Percentiles rank a stretch among this genome's conserved stretches.
Evolutionary conservation across 2,329 filamentous ascomycete species (phyloP).

Genomic region (Fusarium paranaense): DNA sequence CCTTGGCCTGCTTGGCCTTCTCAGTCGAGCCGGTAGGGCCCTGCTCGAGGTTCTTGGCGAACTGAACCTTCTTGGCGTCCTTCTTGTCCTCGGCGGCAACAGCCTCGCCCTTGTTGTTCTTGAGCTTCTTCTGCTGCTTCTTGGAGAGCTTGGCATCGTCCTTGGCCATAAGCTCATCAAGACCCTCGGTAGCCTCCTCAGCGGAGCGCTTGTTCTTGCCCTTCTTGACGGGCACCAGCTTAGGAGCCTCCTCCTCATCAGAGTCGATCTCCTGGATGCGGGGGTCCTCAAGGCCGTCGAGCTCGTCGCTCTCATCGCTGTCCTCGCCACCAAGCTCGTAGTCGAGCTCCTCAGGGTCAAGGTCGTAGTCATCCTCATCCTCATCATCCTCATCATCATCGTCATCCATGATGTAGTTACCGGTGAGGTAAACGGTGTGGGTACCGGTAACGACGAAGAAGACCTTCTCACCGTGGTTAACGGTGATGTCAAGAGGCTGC

Average conservation of each 20-base stretch:
- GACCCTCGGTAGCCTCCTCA: constrained; percentile 74
- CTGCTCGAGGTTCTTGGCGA: constrained; percentile 98
- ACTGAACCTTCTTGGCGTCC: constrained; percentile 91
- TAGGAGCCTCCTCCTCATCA: constrained; percentile 77
- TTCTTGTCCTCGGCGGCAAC: constrained; percentile 72
- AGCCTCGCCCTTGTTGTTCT: constrained; percentile 97
- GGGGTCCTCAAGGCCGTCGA: constrained; percentile 82
- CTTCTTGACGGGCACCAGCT: constrained; percentile 70
- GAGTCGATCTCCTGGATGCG: constrained; percentile 83
- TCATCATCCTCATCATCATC: constrained; percentile 73
- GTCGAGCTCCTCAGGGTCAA: constrained; percentile 84
- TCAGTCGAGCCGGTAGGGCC: constrained; percentile 82
- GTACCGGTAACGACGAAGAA: constrained; percentile 94
- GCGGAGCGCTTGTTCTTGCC: constrained; percentile 96
- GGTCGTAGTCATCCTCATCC: constrained; percentile 81
- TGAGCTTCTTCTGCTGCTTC: constrained; percentile 97
- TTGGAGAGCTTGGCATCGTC: constrained; percentile 86
- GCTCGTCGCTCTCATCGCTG: constrained; percentile 79
- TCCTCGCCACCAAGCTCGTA: constrained; percentile 78
- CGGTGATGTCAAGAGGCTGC: constrained; percentile 92
- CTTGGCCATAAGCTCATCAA: constrained; percentile 89
- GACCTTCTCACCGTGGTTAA: constrained; percentile 88
- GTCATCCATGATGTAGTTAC: constrained; percentile 90
- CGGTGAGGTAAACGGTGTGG: constrained; percentile 91
- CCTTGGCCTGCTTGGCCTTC: constrained; percentile 56